phyloP scores from a whole-genome alignment of 805 yeast species.

The Sporopachydermia lactativora region DNA sequence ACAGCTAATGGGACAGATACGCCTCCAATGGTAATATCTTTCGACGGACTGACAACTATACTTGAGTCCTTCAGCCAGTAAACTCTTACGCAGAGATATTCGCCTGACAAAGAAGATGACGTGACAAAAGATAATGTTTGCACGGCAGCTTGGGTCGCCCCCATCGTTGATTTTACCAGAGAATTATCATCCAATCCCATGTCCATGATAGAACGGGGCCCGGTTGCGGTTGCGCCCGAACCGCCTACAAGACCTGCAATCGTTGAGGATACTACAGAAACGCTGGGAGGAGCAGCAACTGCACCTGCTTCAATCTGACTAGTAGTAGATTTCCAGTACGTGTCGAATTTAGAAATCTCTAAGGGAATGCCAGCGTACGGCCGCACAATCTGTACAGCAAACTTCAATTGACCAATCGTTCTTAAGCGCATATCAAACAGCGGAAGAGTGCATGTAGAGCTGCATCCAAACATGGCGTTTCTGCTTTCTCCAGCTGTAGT shows the following conservation, averaged over 20 bases:
- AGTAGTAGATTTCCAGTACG: conserved; percentile 91
- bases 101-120: conserved; percentile 79
- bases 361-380: conserved; percentile 79
- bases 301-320: conserved; percentile 20
- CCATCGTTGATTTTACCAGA: conserved; percentile 2
- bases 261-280: neutral
- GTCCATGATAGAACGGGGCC: neutral
- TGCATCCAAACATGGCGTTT: conserved; percentile 21
- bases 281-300: conserved; percentile 7
- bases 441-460: conserved; percentile 37
- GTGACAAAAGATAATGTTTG: conserved; percentile 62
- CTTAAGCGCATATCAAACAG: conserved; percentile 70
- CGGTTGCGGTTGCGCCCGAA: conserved; percentile 11
- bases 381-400: conserved; percentile 68
- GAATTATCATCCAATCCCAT: neutral
- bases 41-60: conserved; percentile 65
- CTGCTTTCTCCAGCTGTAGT: conserved; percentile 22
- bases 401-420: conserved; percentile 66
- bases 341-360: conserved; percentile 85
- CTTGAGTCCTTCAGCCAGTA: conserved; percentile 72
- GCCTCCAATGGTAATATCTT: conserved; percentile 32
- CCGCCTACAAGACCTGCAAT: conserved; percentile 3
- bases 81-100: conserved; percentile 54
- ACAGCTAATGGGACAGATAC: neutral
- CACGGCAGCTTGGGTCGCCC: conserved; percentile 11